Base-by-base conservation (phyloP, 257 asterid species). In the Solanum tarijense region DNA sequence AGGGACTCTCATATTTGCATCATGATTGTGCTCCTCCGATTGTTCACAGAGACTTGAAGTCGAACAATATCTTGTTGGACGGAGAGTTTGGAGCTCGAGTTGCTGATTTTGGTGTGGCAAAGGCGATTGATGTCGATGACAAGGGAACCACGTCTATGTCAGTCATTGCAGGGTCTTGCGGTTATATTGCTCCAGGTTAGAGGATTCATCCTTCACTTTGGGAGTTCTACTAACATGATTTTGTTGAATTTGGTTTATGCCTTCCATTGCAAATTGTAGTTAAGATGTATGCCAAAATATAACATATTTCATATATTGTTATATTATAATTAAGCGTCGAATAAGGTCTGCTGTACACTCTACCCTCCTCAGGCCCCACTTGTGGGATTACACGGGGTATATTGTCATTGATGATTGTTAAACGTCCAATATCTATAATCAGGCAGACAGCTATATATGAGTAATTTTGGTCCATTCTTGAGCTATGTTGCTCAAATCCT, bases 161-260 rank as follows among this genome's bases (percentile, higher is more conserved):
- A 13, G 98, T 91, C 21, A 97, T 97, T 89, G 99, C 99, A 20
- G 99, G 99, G 9, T 97, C 99, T 84, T 94, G 98, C 71, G 99
- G 99, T 20, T 97, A 97, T 89, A 97, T 97, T 84, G 99, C 99
- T 16, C 99, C 99, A 90, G 99, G 99, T 97, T 18, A 79, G 58
- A 78, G 4, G 34, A 83, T 39, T 48, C 78, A 84, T 35, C 71
- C 46, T 34, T 16, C 85, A 81, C 27, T 29, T 81, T 46, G 38
- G 68, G 27, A 46, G 55, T 73, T 86, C 23, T 62, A 62, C 13
- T n/a, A 62, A n/a, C 72, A 27, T 43, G 66, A 43, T 79, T 39
- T 31, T 38, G 6, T 74, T 74, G 55, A 36, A 75, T 3, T 5
- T 11, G 58, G 8, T 76, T 25, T 66, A 66, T 66, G 36, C 36